Evolutionary conservation across 306 rosid genomes (phyloP).

Genomic region (barrel medic (Medicago truncatula)): MtrunA17r5.0-ANR NC_053042.1:542001-542500

Average conservation of each 20-base stretch:
- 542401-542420: not conserved
- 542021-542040: too few relatives aligned
- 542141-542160: not conserved
- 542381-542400: constrained; percentile 25
- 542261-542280: constrained; percentile 33
- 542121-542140: not conserved
- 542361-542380: constrained; percentile 14
- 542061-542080: not conserved
- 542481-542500: not conserved
- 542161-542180: constrained; percentile 30
- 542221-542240: constrained; percentile 33
- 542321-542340: not conserved
- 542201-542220: constrained; percentile 34
- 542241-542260: constrained; percentile 25
- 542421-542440: not conserved
- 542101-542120: not conserved
- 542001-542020: too few relatives aligned
- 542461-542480: constrained; percentile 1
- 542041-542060: not conserved
- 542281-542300: constrained; percentile 33
- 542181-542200: constrained; percentile 51
- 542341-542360: constrained; percentile 39
- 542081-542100: not conserved
- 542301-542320: constrained; percentile 8
- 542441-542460: constrained; percentile 9